Base-by-base conservation (phyloP, 805 yeast genomes). In the Kuraishia floccosa region DNA sequence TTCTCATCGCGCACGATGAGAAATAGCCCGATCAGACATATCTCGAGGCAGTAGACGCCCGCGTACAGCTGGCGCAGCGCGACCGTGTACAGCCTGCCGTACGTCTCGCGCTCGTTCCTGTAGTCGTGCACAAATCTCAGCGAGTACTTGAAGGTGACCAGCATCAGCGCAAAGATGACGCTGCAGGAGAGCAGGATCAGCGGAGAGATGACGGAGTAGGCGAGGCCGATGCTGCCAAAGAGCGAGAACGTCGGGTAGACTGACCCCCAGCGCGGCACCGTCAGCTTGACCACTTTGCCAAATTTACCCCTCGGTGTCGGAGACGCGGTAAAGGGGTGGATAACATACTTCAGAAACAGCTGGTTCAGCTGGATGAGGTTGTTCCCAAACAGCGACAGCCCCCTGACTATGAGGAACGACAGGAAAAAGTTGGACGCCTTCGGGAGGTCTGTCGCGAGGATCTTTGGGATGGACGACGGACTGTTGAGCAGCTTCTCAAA, bases 341-440 rank as follows among this genome's bases (percentile, higher is more conserved):
- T 24, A 6, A 66, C 46, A 21, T 47, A 40, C 22, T 58, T 57
- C 16, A 56, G 46, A 4, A 71, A 36, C 25, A 86, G 58, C 13
- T 63, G 67, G 32, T 63, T 68, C 12, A 72, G 54, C 43, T 81
- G 76, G 24, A 86, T 45, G 25, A 87, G 60, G 36, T 74, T 74
- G 35, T 72, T 73, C 0, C 94, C 94, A 38, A 79, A 71, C 33
- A 80, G 72, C 1, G 87, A 70, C 34, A 86, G 56, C 0, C 94
- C 89, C 51, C 81, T 76, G 21, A 86, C 60, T 0, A 83, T 55
- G 24, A 85, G 58, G 44, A 78, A 84, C 3, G 87, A 80, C 49
- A 77, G 77, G 55, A 86, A 87, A 46, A 87, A 86, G 27, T 77
- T 82, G 1, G 95, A 78, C 16, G 94, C 81, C 45, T 80, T 81